Percentiles rank a stretch among this genome's conserved stretches.
Conservation (phyloP, 2,329 filamentous ascomycete genomes). For the Paecilomyces variotii region DNA sequence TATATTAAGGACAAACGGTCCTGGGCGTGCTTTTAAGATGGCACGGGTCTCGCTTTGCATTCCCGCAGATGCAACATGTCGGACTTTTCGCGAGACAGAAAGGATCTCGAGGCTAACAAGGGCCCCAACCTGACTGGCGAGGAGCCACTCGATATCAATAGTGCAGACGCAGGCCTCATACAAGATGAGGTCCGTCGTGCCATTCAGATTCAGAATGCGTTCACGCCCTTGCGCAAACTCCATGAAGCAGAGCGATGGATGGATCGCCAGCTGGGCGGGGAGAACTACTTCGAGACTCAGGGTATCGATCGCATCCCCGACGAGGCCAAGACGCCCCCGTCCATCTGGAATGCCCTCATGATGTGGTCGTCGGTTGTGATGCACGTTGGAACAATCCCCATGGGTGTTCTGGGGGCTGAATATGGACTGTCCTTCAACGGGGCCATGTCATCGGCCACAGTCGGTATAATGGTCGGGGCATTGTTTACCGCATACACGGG, state of each 20-base stretch:
- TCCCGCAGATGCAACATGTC: not conserved
- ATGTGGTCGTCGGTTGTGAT: conserved; percentile 39
- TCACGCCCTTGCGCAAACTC: not conserved
- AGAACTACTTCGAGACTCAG: conserved; percentile 41
- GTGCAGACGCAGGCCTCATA: not conserved
- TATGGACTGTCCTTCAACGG: conserved; percentile 41
- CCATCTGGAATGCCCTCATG: conserved; percentile 35
- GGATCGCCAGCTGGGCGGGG: conserved; percentile 38
- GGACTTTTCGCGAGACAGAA: not conserved
- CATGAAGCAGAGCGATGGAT: not conserved
- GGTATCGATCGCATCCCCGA: conserved; percentile 41
- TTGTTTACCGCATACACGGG: conserved; percentile 34
- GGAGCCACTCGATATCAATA: not conserved
- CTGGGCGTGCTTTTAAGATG: too few species aligned
- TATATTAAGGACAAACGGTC: too few species aligned
- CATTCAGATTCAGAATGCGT: not conserved
- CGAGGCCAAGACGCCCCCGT: conserved; percentile 36
- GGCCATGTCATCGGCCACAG: conserved; percentile 32
- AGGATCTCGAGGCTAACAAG: not conserved
- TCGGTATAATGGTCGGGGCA: conserved; percentile 35
- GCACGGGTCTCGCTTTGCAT: not conserved
- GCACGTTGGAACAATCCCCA: conserved; percentile 32
- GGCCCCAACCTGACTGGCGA: not conserved
- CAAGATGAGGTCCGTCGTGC: not conserved
- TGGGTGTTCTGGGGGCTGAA: conserved; percentile 40